These are phyloP conservation scores for Phytophthora chlamydospora DNA, from an alignment of 352 stramenopile species.

Conservation along the genomic window DNA sequence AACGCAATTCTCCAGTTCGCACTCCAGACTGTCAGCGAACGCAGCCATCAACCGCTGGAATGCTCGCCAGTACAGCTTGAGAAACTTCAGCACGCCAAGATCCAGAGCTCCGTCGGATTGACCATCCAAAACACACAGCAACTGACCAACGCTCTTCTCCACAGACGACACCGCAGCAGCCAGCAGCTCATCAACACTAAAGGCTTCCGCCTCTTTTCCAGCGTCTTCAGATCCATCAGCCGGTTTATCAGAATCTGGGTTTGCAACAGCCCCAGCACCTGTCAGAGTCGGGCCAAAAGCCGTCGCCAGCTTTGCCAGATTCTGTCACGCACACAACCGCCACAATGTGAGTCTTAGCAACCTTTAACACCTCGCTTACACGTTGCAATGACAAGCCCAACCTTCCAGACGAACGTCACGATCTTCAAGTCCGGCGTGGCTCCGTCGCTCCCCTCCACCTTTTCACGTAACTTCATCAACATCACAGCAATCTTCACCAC, in stretches of 20 bases:
- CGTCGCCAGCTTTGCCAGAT: slow-evolving; percentile 51
- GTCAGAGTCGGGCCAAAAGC: slow-evolving; percentile 27
- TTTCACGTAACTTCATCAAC: slow-evolving; percentile 32
- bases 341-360: neutral
- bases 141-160: slow-evolving; percentile 30
- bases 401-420: slow-evolving; percentile 61
- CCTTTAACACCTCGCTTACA: neutral
- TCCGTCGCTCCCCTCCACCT: slow-evolving; percentile 19
- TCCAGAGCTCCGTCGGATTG: neutral
- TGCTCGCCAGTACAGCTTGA: slow-evolving; percentile 63
- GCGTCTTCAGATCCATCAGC: neutral
- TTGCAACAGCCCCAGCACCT: neutral
- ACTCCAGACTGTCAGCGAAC: slow-evolving; percentile 33
- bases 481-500: slow-evolving; percentile 24
- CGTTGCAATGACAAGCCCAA: slow-evolving; percentile 10
- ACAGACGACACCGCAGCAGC: slow-evolving; percentile 35
- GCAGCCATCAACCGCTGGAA: slow-evolving; percentile 61
- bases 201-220: slow-evolving; percentile 3
- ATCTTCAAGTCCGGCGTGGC: slow-evolving; percentile 39
- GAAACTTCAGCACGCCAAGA: slow-evolving; percentile 40
- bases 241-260: neutral
- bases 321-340: slow-evolving; percentile 26
- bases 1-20: slow-evolving; percentile 49
- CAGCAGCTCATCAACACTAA: slow-evolving; percentile 43
- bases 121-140: slow-evolving; percentile 20